Evolutionary conservation across 129 eudicot species (phyloP), one percentile per base, ranked within the genome.

Genomic region (Ambrosia artemisiifolia): DNA sequence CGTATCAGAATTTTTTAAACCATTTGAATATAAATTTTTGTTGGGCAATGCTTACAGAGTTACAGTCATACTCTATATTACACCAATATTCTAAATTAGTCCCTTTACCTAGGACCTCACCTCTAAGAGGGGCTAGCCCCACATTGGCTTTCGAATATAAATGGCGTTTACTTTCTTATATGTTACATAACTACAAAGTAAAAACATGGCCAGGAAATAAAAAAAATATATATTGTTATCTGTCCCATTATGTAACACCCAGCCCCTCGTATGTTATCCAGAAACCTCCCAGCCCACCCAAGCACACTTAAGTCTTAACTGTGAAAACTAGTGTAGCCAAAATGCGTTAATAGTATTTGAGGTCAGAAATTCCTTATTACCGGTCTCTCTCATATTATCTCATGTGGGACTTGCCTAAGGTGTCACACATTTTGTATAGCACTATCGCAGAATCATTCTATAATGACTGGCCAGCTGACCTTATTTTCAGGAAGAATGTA

Each of bases 401-500:
- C 28, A 24, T 24, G n/a, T n/a, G n/a, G n/a, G n/a, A n/a, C n/a
- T n/a, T n/a, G n/a, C n/a, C n/a, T n/a, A n/a, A n/a, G n/a, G n/a
- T n/a, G n/a, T 28, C 63, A 57, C 17, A 30, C 38, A 28, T 11
- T 57, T 11, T 57, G 36, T 57, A 70, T 14, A n/a, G n/a, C n/a
- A n/a, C n/a, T n/a, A n/a, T n/a, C 56, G 43, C 16, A 71, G 28
- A 40, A 53, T 54, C 49, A 11, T 54, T 7, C 7, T 0, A 70
- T 6, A 30, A 72, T 32, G 18, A 57, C 43, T 44, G 12, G 18
- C 47, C 59, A 32, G 59, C 9, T 57, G 54, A 30, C 18, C 59
- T 60, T 14, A 28, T 47, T 59, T 60, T 59, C 68, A 60, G 46
- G 43, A 72, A 44, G 59, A 60, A 30, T n/a, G 4, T 44, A 48